Evolutionary conservation across 2,329 filamentous ascomycete genomes (phyloP).

Genomic region (Cladosporium austrohemisphaericum): DNA sequence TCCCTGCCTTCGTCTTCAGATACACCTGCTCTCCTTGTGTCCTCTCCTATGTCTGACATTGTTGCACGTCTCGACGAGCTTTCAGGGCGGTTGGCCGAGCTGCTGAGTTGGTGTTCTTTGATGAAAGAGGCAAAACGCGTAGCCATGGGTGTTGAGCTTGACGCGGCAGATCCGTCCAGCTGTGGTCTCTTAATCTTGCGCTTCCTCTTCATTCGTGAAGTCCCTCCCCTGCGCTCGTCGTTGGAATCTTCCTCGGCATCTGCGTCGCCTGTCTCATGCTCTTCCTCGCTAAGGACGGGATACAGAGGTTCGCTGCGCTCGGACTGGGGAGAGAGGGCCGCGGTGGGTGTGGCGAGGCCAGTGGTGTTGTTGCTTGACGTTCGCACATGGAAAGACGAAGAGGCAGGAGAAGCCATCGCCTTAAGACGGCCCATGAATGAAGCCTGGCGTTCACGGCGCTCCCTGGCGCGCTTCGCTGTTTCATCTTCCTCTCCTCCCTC

Average conservation of each 20-base stretch:
- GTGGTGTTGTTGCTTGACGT: conserved; percentile 21
- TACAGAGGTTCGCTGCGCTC: conserved; percentile 32
- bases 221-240: conserved; percentile 23
- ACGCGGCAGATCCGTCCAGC: conserved; percentile 51
- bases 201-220: conserved; percentile 42
- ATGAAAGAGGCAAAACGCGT: conserved; percentile 50
- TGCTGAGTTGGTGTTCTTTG: conserved; percentile 42
- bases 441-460: conserved; percentile 19
- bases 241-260: conserved; percentile 67
- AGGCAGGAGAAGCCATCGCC: conserved; percentile 25
- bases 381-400: conserved; percentile 17
- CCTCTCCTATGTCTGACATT: conserved; percentile 41
- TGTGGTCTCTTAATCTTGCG: conserved; percentile 55
- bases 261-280: conserved; percentile 76
- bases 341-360: conserved; percentile 21
- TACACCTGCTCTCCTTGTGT: conserved; percentile 42
- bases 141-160: conserved; percentile 63
- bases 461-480: conserved; percentile 10
- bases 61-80: conserved; percentile 53
- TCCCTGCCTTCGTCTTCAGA: conserved; percentile 51
- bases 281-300: conserved; percentile 32
- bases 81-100: conserved; percentile 56
- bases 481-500: conserved; percentile 18
- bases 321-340: conserved; percentile 29
- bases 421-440: conserved; percentile 32